These are phyloP conservation scores for Bruguiera hainesii DNA, from an alignment of 441 rosid species.

Conservation along the genomic window DNA sequence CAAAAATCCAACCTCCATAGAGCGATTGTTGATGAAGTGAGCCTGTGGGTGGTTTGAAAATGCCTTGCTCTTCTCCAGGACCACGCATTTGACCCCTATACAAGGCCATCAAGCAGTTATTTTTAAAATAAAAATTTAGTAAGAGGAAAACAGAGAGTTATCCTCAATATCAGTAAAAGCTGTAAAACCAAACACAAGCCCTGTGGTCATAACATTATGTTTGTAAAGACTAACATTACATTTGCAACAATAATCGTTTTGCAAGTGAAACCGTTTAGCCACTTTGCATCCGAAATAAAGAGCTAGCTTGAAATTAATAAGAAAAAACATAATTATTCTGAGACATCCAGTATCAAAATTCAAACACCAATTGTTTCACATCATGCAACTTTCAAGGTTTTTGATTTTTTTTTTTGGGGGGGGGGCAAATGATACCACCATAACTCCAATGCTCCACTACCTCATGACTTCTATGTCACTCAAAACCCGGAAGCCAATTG, in stretches of 20 bases:
- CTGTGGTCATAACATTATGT: too few relatives aligned
- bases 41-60: slow-evolving; percentile 90
- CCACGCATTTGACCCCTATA: slow-evolving; percentile 69
- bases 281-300: neutral
- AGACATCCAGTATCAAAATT: slow-evolving; percentile 17
- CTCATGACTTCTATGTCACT: neutral
- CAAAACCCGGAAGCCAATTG: neutral
- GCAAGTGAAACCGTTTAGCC: neutral
- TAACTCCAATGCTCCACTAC: neutral
- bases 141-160: neutral
- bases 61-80: slow-evolving; percentile 70
- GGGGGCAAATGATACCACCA: slow-evolving; percentile 1
- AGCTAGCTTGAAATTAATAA: too few relatives aligned
- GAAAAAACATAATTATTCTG: slow-evolving; percentile 9
- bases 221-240: too few relatives aligned
- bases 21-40: slow-evolving; percentile 93
- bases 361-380: neutral
- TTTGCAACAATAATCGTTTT: neutral
- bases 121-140: neutral
- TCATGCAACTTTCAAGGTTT: neutral
- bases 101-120: slow-evolving; percentile 12
- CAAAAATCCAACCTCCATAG: slow-evolving; percentile 77
- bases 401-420: too few relatives aligned
- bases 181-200: too few relatives aligned
- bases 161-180: too few relatives aligned